A percentile compares a stretch with the other conserved stretches of the same genome.
Conservation (phyloP, 768 basidiomycete genomes). For the Lepiota venenata region DNA sequence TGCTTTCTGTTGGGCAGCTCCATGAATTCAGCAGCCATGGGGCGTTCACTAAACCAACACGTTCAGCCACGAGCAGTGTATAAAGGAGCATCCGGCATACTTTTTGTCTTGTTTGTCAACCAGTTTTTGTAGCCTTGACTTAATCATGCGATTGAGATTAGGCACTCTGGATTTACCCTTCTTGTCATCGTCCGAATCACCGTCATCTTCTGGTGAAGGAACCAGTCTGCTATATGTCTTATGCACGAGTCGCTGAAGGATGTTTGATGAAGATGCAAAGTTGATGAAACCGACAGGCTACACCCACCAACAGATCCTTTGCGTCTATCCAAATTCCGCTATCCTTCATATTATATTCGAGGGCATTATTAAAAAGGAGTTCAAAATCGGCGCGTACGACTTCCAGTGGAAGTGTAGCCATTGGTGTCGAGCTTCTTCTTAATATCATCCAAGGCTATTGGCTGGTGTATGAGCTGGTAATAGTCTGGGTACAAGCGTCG, state of each 20-base stretch:
- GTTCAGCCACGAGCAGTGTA: neutral
- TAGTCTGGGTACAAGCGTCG: constrained; percentile 84
- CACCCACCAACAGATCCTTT: constrained; percentile 74
- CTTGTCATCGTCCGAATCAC: constrained; percentile 35
- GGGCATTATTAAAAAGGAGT: constrained; percentile 76
- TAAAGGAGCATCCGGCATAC: constrained; percentile 38
- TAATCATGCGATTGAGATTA: constrained; percentile 65
- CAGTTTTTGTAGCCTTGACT: constrained; percentile 67
- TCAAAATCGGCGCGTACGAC: constrained; percentile 72
- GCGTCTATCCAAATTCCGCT: constrained; percentile 81
- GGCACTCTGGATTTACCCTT: constrained; percentile 54
- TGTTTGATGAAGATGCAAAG: neutral
- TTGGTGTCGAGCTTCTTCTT: constrained; percentile 68
- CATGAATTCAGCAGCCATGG: constrained; percentile 75
- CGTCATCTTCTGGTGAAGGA: constrained; percentile 37
- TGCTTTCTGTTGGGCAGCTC: constrained; percentile 76
- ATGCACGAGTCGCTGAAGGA: constrained; percentile 44
- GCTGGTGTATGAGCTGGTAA: constrained; percentile 72
- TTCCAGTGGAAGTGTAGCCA: constrained; percentile 58
- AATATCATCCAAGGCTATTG: constrained; percentile 88
- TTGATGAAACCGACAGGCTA: neutral
- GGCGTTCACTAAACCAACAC: constrained; percentile 50
- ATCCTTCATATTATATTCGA: constrained; percentile 77
- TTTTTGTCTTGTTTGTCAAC: constrained; percentile 66
- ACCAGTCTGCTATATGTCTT: constrained; percentile 46